These are phyloP conservation scores for Ganoderma leucocontextum DNA, from an alignment of 1,284 basidiomycete species.

Conservation along the genomic window DNA sequence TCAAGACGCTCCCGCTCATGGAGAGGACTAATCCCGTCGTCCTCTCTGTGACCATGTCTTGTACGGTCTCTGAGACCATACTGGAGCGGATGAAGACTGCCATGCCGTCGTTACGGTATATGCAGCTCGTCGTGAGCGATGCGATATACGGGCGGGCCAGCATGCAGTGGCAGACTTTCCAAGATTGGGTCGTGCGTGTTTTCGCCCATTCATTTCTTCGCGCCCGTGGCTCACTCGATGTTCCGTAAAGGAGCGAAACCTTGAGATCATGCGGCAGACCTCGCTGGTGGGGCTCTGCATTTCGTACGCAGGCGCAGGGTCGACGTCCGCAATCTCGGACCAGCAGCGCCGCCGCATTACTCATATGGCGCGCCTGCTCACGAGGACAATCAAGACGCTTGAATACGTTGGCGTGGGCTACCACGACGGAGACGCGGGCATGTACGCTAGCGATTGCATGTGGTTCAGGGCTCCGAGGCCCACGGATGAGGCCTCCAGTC, in stretches of 20 bases:
- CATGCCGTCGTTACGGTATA: constrained; percentile 32
- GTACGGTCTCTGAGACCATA: constrained; percentile 20
- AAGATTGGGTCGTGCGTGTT: constrained; percentile 32
- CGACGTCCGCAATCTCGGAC: constrained; percentile 14
- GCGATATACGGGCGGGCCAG: constrained; percentile 14
- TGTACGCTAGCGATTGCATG: constrained; percentile 25
- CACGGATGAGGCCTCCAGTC: constrained; percentile 20
- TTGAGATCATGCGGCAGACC: constrained; percentile 30
- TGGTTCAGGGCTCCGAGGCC: constrained; percentile 29
- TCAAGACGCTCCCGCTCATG: constrained; percentile 33
- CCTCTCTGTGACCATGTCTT: constrained; percentile 31
- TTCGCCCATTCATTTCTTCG: not conserved
- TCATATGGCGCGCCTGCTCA: constrained; percentile 27
- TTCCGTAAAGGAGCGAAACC: constrained; percentile 28
- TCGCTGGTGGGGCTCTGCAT: constrained; percentile 31
- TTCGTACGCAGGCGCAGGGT: constrained; percentile 22
- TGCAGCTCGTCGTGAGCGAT: constrained; percentile 32
- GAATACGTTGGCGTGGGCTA: constrained; percentile 31
- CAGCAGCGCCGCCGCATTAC: constrained; percentile 15
- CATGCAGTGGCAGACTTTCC: constrained; percentile 23
- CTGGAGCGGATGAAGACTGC: constrained; percentile 31
- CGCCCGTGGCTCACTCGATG: constrained; percentile 16
- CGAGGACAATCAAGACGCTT: constrained; percentile 28
- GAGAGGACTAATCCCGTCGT: constrained; percentile 35
- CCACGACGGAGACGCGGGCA: constrained; percentile 22